A percentile compares a stretch with the other conserved stretches of the same genome.
Evolutionary conservation across 257 asterid genomes (phyloP).

Genomic region (Solanum pennellii): DNA sequence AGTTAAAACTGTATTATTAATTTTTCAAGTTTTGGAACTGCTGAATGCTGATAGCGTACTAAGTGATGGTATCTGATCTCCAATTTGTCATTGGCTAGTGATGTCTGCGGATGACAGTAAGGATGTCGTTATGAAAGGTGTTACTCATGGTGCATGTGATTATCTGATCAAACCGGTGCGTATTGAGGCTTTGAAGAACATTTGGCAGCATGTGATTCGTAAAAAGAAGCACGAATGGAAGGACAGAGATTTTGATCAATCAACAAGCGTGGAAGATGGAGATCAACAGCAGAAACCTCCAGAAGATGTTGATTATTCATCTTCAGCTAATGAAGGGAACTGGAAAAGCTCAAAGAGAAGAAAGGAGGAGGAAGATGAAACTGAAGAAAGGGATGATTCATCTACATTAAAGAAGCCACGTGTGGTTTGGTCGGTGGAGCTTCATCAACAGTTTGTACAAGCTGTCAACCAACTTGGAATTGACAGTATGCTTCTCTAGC

Average conservation of each 20-base stretch:
- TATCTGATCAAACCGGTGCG: slow-evolving; percentile 91
- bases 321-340: slow-evolving; percentile 70
- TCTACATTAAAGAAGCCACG: slow-evolving; percentile 77
- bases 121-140: slow-evolving; percentile 90
- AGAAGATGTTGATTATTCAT: slow-evolving; percentile 69
- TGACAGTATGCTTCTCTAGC: slow-evolving; percentile 51
- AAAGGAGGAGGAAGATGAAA: slow-evolving; percentile 80
- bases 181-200: slow-evolving; percentile 88
- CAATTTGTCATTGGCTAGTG: slow-evolving; percentile 38
- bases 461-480: slow-evolving; percentile 94
- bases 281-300: slow-evolving; percentile 42
- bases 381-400: slow-evolving; percentile 71
- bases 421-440: slow-evolving; percentile 98
- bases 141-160: slow-evolving; percentile 94
- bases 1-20: neutral
- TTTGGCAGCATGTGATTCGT: slow-evolving; percentile 97
- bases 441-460: slow-evolving; percentile 90
- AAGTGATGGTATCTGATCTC: neutral
- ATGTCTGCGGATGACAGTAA: slow-evolving; percentile 96
- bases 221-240: slow-evolving; percentile 64
- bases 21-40: neutral
- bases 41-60: neutral
- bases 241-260: slow-evolving; percentile 59
- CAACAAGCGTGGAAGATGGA: slow-evolving; percentile 52
- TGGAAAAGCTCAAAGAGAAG: slow-evolving; percentile 63